Percentiles rank a stretch among this genome's conserved stretches.
These are phyloP conservation scores for Meira miltonrushii DNA, from an alignment of 1,284 basidiomycete species.

Conservation along the genomic window DNA sequence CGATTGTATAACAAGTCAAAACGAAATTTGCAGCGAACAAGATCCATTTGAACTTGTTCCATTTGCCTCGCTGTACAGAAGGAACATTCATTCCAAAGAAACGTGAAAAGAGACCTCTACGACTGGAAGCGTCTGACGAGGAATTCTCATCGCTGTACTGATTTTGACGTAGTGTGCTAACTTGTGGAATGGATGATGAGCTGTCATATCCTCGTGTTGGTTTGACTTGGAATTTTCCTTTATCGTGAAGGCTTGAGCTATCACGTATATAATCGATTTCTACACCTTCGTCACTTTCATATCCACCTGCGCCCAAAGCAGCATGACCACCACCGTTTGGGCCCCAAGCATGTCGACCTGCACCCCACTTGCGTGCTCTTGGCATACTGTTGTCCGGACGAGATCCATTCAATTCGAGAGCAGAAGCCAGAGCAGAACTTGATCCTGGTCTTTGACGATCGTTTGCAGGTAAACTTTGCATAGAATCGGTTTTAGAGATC, in stretches of 20 bases:
- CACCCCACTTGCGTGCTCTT: constrained; percentile 14
- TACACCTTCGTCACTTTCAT: constrained; percentile 21
- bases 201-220: no score
- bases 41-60: constrained; percentile 17
- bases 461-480: not conserved
- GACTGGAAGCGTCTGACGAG: no score
- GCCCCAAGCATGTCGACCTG: constrained; percentile 19
- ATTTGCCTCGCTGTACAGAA: constrained; percentile 6
- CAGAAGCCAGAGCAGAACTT: not conserved
- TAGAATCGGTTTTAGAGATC: not conserved
- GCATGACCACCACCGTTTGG: constrained; percentile 15
- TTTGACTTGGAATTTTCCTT: no score
- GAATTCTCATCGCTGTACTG: no score
- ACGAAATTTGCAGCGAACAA: constrained; percentile 5
- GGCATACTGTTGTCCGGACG: not conserved
- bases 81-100: no score
- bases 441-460: not conserved
- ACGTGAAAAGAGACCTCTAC: no score
- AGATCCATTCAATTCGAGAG: not conserved
- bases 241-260: not conserved
- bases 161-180: no score
- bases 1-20: not conserved
- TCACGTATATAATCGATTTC: constrained; percentile 8
- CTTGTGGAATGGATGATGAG: no score
- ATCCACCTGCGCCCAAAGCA: constrained; percentile 17